phyloP scores from a whole-genome alignment of 1,139 yeast genomes.

The Diutina pseudorugosa region DNA sequence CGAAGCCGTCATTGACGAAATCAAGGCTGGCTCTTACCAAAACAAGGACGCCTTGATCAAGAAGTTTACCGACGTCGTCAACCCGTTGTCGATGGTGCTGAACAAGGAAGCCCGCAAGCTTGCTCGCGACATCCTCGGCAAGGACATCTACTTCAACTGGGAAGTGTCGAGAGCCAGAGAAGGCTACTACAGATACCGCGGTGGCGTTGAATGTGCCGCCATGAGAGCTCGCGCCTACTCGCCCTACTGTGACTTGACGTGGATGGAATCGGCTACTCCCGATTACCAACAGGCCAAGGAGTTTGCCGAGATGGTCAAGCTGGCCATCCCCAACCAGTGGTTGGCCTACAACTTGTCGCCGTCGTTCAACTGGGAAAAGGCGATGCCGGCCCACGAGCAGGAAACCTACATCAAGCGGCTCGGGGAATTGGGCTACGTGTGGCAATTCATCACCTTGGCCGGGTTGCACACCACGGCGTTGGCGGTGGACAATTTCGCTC shows the following conservation, averaged over 20 bases:
- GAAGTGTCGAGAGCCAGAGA: slow-evolving; percentile 93
- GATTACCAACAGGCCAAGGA: slow-evolving; percentile 90
- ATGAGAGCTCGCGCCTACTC: slow-evolving; percentile 96
- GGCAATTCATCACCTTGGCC: slow-evolving; percentile 97
- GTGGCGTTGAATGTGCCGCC: slow-evolving; percentile 96
- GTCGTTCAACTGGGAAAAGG: slow-evolving; percentile 95
- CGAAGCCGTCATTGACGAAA: slow-evolving; percentile 84
- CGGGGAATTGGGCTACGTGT: slow-evolving; percentile 82
- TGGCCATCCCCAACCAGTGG: slow-evolving; percentile 82
- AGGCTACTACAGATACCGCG: slow-evolving; percentile 93
- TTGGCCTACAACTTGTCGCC: slow-evolving; percentile 93
- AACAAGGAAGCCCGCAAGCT: slow-evolving; percentile 70
- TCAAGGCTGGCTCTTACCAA: slow-evolving; percentile 45
- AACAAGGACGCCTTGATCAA: slow-evolving; percentile 58
- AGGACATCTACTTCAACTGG: slow-evolving; percentile 89
- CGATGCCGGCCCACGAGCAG: slow-evolving; percentile 82
- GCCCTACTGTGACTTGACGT: slow-evolving; percentile 89
- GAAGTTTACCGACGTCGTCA: slow-evolving; percentile 55
- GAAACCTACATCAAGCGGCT: slow-evolving; percentile 82
- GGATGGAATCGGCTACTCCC: slow-evolving; percentile 98
- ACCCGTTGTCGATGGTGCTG: slow-evolving; percentile 66
- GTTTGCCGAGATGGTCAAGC: slow-evolving; percentile 84
- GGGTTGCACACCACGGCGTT: slow-evolving; percentile 95
- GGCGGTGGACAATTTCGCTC: slow-evolving; percentile 78
- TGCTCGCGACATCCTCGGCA: slow-evolving; percentile 68